Evolutionary conservation across 1,139 yeast species (phyloP), one percentile per base, ranked within the genome.

Genomic region (Torulaspora globosa): DNA sequence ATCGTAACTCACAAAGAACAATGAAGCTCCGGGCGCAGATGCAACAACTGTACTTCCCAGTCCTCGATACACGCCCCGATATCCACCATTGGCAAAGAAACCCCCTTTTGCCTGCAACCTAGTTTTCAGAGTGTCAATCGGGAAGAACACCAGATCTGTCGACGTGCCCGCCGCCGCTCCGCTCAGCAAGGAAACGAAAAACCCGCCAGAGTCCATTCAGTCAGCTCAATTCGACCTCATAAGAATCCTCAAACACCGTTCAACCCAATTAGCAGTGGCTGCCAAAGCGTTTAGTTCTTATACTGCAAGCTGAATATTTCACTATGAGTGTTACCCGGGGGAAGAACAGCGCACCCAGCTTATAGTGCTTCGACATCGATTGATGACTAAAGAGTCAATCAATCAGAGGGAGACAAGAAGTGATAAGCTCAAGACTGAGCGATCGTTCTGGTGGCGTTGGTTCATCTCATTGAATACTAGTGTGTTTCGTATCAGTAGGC

Each of bases 81-180:
- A 92, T 2, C 96, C 98, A 23, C 98, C 98, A 67, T 90, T 92
- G 18, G 69, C 72, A 65, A 88, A 86, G 60, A 92, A 90, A 0
- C 98, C 98, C 26, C 96, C 97, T 61, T 82, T 81, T 28, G 98
- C 97, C 65, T 92, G 99, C 14, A 92, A 71, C 49, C 99, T 71
- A 0, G 99, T 92, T 69, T 92, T 92, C 52, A 92, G 59, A 1
- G 99, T 94, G 59, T 94, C 99, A 38, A 92, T 87, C 8, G 99
- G 98, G 71, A 92, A 92, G 68, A 92, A 92, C 7, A 86, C 89
- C 39, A 92, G 72, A 68, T 92, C 99, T 1, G 97, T 90, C 5
- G 95, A 82, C 3, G 96, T 90, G 10, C 98, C 98, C 2, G 98
- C 97, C 54, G 95, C 82, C 14, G 88, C 98, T 37, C 99, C 98